Percentiles rank a stretch among this genome's conserved stretches.
These are phyloP conservation scores for Luffa acutangula DNA, from an alignment of 306 rosid species.

Conservation along the genomic window DNA sequence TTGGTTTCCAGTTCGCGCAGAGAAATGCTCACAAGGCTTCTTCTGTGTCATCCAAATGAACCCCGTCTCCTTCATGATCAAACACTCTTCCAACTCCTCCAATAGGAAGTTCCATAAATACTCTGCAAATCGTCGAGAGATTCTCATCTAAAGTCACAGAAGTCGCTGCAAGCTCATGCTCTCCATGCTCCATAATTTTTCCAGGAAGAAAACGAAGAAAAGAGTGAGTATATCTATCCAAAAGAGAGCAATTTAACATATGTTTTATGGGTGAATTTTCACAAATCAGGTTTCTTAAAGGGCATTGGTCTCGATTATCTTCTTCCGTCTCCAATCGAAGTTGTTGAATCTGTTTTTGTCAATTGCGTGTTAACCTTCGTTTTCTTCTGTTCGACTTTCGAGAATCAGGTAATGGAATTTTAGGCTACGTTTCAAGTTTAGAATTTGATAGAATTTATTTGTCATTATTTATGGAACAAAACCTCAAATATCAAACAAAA, in stretches of 20 bases:
- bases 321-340: neutral
- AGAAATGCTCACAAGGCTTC: constrained; percentile 27
- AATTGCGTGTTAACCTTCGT: neutral
- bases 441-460: neutral
- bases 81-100: constrained; percentile 56
- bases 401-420: neutral
- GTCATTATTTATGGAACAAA: neutral
- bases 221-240: neutral
- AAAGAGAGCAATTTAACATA: neutral
- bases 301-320: neutral
- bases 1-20: no score
- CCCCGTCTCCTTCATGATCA: constrained; percentile 44
- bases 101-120: constrained; percentile 22
- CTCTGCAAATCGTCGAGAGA: neutral
- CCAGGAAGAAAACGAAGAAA: neutral
- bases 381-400: neutral
- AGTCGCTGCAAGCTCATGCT: neutral
- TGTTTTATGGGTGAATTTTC: neutral
- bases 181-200: neutral
- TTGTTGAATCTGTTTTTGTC: neutral
- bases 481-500: no score
- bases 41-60: constrained; percentile 75
- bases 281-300: neutral
- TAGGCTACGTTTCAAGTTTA: neutral
- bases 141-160: neutral